These are phyloP conservation scores for Hericium coralloides DNA, from an alignment of 768 basidiomycete genomes.

Conservation along the genomic window DNA sequence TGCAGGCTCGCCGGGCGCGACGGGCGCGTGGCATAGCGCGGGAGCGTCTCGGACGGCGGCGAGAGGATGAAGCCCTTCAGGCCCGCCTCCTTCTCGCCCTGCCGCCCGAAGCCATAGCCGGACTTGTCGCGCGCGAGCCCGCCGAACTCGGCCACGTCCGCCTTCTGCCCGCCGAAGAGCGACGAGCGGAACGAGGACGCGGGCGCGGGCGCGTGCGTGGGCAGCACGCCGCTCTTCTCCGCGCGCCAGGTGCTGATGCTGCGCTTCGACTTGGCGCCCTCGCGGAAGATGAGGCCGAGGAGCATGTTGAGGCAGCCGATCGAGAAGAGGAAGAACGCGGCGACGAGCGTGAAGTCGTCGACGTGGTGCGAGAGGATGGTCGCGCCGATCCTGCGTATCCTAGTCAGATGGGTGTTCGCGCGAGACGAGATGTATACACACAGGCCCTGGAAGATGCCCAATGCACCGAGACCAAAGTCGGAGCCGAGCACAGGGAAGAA, in stretches of 20 bases:
- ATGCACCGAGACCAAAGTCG: conserved; percentile 75
- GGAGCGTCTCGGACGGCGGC: not conserved
- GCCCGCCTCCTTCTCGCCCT: conserved; percentile 64
- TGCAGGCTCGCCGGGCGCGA: not conserved
- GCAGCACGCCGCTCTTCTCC: conserved; percentile 41
- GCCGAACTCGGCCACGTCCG: conserved; percentile 8
- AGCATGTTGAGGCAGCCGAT: conserved; percentile 86
- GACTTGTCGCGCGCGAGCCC: conserved; percentile 21
- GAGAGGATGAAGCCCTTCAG: conserved; percentile 30
- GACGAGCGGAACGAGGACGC: conserved; percentile 20
- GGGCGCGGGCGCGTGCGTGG: conserved; percentile 26
- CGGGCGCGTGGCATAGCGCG: not conserved
- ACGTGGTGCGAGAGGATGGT: conserved; percentile 55
- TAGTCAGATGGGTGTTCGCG: not conserved
- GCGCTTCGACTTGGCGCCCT: conserved; percentile 49
- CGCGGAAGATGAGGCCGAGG: conserved; percentile 64
- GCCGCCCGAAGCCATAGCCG: conserved; percentile 70
- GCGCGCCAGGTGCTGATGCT: conserved; percentile 59
- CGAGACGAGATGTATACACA: conserved; percentile 27
- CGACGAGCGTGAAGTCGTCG: conserved; percentile 81
- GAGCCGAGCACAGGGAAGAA: conserved; percentile 85
- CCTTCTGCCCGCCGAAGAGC: conserved; percentile 5
- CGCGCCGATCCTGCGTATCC: conserved; percentile 31
- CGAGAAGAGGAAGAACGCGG: conserved; percentile 88
- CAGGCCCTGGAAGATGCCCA: conserved; percentile 85